Conservation (phyloP, 139 green algal species). For the Tetratostichococcus sp. region DNA sequence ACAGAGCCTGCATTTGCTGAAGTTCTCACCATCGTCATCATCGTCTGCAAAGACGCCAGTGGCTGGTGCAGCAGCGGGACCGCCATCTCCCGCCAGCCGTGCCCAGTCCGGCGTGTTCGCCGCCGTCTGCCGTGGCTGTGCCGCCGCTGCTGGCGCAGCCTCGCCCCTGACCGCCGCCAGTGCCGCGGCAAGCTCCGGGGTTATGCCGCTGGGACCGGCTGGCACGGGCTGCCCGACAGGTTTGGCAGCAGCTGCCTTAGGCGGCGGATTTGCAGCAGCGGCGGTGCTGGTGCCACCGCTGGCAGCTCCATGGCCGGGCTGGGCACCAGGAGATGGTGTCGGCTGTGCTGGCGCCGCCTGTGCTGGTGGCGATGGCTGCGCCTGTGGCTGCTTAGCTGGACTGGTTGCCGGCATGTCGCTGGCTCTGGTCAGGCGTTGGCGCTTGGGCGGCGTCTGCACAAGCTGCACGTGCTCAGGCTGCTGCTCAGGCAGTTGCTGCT, state of each 20-base stretch:
- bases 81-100: no score
- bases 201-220: neutral
- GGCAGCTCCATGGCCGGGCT: no score
- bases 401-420: neutral
- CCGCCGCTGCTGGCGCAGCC: no score
- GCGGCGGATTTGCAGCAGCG: no score
- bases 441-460: neutral
- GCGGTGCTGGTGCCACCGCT: no score
- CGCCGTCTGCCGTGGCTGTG: no score
- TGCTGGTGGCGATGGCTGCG: neutral
- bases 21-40: neutral
- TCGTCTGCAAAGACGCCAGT: neutral
- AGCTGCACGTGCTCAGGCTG: conserved; percentile 1
- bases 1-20: no score
- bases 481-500: conserved; percentile 4
- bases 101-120: neutral
- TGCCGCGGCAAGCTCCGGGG: neutral
- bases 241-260: neutral
- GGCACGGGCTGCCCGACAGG: neutral
- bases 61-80: no score
- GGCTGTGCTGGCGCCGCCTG: neutral
- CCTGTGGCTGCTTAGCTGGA: no score
- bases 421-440: neutral
- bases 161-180: neutral
- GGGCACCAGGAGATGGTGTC: no score